Evolutionary conservation across 345 rosid genomes (phyloP).

Genomic region (Eutrema japonicum): DNA sequence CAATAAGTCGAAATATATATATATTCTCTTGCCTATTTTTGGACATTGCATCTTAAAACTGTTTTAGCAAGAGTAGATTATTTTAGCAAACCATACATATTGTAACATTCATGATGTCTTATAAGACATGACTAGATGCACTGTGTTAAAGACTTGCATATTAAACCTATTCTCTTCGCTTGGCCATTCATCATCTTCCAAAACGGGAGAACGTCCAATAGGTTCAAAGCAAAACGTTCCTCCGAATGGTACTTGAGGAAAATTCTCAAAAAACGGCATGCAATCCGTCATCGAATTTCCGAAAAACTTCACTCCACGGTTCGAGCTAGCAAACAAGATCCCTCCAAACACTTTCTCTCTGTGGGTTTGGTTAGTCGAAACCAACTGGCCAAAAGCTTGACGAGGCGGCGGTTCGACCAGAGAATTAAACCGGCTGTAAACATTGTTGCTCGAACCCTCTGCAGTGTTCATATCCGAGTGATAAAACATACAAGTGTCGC

Average conservation of each 20-base stretch:
- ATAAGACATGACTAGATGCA: constrained; percentile 45
- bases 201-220: constrained; percentile 43
- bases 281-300: constrained; percentile 13
- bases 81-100: not conserved
- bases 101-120: not conserved
- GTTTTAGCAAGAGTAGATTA: not conserved
- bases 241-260: constrained; percentile 44
- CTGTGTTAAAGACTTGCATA: constrained; percentile 42
- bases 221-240: constrained; percentile 47
- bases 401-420: constrained; percentile 21
- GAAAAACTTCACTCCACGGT: constrained; percentile 8
- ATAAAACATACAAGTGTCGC: constrained; percentile 47
- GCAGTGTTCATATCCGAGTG: constrained; percentile 48
- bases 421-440: constrained; percentile 17
- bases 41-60: too few species aligned
- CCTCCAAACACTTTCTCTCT: constrained; percentile 43
- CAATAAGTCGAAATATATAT: too few species aligned
- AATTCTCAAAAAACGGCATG: constrained; percentile 42
- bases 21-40: too few species aligned
- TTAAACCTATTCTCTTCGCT: constrained; percentile 36
- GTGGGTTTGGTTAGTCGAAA: not conserved
- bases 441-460: constrained; percentile 16
- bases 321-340: constrained; percentile 43
- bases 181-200: constrained; percentile 1
- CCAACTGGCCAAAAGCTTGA: not conserved